Conservation (phyloP, 352 stramenopile species). For the Globisporangium polare region DNA sequence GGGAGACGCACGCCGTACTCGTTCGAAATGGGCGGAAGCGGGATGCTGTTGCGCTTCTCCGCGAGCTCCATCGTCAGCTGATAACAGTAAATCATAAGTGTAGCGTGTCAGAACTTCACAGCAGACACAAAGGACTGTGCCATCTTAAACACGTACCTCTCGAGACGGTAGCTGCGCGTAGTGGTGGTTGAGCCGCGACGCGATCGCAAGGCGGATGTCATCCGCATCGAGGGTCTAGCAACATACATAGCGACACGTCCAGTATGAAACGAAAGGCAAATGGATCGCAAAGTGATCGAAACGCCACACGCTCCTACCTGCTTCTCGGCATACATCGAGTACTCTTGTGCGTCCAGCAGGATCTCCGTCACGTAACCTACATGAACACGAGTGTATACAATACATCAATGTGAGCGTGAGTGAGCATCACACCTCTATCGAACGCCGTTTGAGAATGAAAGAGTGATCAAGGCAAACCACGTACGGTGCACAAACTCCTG, state of each 20-base stretch:
- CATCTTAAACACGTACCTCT: conserved; percentile 32
- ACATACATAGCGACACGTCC: neutral
- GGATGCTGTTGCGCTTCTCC: conserved; percentile 78
- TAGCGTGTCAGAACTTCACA: neutral
- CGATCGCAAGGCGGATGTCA: conserved; percentile 73
- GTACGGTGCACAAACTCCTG: conserved; percentile 83
- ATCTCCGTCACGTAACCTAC: conserved; percentile 80
- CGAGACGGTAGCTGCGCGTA: conserved; percentile 70
- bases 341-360: conserved; percentile 82
- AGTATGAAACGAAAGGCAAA: neutral
- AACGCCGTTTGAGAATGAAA: neutral
- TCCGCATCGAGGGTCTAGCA: conserved; percentile 60
- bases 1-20: conserved; percentile 82
- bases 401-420: neutral
- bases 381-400: neutral
- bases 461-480: conserved; percentile 7
- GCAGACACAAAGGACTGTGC: neutral
- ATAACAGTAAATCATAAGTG: neutral
- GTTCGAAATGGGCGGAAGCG: conserved; percentile 71
- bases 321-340: conserved; percentile 75
- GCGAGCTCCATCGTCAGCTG: conserved; percentile 86
- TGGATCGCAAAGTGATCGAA: neutral
- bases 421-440: neutral
- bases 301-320: conserved; percentile 22
- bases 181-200: conserved; percentile 74